Base-by-base conservation (phyloP, 2,329 filamentous ascomycete species). In the Diaporthe aspalathi region DNA sequence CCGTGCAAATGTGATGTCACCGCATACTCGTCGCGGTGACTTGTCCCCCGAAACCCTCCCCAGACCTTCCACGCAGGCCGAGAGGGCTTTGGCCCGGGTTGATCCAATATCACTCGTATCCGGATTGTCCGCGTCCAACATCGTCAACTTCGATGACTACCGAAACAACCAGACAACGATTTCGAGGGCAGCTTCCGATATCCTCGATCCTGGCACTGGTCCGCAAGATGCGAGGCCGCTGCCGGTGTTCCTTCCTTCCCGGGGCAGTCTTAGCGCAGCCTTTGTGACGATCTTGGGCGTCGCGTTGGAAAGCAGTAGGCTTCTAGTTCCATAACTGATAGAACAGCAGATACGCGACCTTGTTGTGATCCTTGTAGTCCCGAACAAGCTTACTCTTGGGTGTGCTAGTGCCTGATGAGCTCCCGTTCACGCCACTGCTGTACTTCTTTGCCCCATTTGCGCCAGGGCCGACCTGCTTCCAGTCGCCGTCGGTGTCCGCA, bases 311-410 rank as follows among this genome's bases (percentile, higher is more conserved):
- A 45, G 32, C 22, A 45, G 35, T 38, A 35, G 29, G 38, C 27
- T 24, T 45, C 53, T 73, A 73, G 35, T 68, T 70, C 52, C 68
- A 66, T 38, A 68, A 38, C 84, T 98, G 92, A 81, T 99, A 99
- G 83, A 99, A 97, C 78, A 99, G 84, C 75, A 99, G 90, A 83
- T 99, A 99, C 5, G 96, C 96, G 71, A 98, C 95, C 86, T 97
- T 97, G 86, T 95, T 97, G 81, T 98, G 95, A 82, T 94, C 94
- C 79, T 93, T 88, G 75, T 83, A 89, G 76, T 91, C 90, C 81
- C 89, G 86, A 79, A 84, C 74, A 81, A 90, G 81, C 83, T 89
- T 86, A 78, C 85, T 75, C 84, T 89, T 87, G 83, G 85, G 82
- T 82, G 84, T 83, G 77, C 85, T 83, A 81, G 74, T 83, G 82